phyloP scores from a whole-genome alignment of 108 stramenopile species.

The Pelagomonas calceolata region DNA sequence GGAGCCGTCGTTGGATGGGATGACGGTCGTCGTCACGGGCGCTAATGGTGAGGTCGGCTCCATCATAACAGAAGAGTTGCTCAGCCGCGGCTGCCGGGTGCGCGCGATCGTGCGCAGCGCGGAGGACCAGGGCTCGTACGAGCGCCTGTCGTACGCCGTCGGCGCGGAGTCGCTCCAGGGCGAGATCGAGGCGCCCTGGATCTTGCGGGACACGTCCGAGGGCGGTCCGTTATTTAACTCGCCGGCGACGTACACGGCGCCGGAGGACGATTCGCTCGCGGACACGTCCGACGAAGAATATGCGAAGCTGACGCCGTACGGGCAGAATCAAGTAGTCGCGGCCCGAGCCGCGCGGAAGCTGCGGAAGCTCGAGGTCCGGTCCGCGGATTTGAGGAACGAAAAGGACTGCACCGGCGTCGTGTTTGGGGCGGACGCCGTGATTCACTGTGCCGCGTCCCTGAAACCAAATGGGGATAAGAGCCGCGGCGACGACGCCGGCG shows the following conservation, averaged over 20 bases:
- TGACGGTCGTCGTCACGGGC: constrained; percentile 48
- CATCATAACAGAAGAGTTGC: constrained; percentile 59
- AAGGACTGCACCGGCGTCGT: too few species aligned
- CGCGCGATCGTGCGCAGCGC: too few species aligned
- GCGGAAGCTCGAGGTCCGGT: too few species aligned
- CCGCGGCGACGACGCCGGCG: too few species aligned
- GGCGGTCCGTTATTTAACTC: too few species aligned
- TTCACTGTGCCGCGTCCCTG: too few species aligned
- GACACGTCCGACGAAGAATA: not conserved
- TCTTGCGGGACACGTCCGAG: too few species aligned
- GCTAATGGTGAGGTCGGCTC: constrained; percentile 67
- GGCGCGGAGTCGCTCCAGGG: constrained; percentile 67
- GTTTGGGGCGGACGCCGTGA: too few species aligned
- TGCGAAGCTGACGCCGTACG: not conserved
- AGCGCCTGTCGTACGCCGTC: constrained; percentile 65
- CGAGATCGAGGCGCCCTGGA: constrained; percentile 41
- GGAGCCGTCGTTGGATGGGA: constrained; percentile 7
- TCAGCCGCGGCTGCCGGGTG: constrained; percentile 2
- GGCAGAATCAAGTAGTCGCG: too few species aligned
- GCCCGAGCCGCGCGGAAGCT: too few species aligned
- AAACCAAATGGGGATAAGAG: too few species aligned
- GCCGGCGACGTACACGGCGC: not conserved
- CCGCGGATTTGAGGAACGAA: too few species aligned
- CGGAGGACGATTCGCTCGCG: not conserved
- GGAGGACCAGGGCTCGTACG: constrained; percentile 42